These are phyloP conservation scores for Cyclospora cayetanensis DNA, from an alignment of 169 alveolate genomes.

Conservation along the genomic window DNA sequence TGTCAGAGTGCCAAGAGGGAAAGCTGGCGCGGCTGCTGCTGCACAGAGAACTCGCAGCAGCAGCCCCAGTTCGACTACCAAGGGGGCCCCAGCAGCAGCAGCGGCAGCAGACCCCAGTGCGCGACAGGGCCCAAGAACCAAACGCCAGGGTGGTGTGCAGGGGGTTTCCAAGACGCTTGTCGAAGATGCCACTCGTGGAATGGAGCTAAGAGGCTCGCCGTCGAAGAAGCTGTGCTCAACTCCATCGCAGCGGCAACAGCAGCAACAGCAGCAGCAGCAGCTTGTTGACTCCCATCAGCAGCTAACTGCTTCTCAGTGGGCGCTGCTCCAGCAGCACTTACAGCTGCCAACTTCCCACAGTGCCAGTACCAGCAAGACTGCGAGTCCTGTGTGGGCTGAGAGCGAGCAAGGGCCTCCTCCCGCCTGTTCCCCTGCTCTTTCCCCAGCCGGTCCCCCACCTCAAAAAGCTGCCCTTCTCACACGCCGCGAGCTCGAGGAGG, in stretches of 20 bases:
- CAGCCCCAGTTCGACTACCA: no score
- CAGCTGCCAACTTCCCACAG: neutral
- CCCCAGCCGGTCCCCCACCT: no score
- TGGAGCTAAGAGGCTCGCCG: neutral
- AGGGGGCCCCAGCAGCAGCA: no score
- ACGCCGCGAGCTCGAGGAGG: no score
- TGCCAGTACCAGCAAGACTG: neutral
- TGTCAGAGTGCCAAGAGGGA: neutral
- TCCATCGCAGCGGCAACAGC: conserved; percentile 3
- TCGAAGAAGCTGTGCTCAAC: neutral
- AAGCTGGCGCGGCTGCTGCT: neutral
- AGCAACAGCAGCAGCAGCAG: neutral
- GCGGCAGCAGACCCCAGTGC: neutral
- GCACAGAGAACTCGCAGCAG: no score
- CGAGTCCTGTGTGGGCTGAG: no score
- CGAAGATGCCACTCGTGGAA: neutral
- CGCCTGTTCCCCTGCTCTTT: no score
- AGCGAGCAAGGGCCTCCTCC: no score
- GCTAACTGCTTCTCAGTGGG: conserved; percentile 24
- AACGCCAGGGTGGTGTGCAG: neutral
- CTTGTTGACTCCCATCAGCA: neutral
- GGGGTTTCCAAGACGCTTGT: neutral
- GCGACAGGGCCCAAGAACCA: neutral
- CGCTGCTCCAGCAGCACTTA: conserved; percentile 30
- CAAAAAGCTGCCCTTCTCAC: no score